Evolutionary conservation across 306 rosid species (phyloP).

Genomic region (Acacia melanoxylon): DNA sequence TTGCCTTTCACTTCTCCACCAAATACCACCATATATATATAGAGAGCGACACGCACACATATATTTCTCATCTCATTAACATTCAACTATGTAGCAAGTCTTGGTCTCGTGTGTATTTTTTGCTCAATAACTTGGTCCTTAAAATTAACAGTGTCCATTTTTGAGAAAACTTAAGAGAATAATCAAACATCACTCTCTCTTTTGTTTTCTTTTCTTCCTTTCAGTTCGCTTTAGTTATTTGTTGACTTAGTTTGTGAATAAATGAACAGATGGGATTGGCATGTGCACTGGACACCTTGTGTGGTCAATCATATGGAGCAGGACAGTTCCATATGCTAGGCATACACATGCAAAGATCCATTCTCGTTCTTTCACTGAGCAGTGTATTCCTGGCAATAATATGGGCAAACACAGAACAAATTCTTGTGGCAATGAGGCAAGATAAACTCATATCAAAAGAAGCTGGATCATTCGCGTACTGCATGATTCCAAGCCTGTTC

Average conservation of each 20-base stretch:
- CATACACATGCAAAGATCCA: constrained; percentile 56
- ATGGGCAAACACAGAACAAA: constrained; percentile 46
- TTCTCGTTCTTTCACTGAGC: constrained; percentile 41
- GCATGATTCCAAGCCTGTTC: constrained; percentile 52
- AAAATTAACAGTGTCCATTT: background rate
- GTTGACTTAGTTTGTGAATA: background rate
- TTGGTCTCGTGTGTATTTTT: background rate
- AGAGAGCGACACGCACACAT: too few relatives aligned
- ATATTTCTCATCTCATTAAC: too few relatives aligned
- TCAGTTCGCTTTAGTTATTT: background rate
- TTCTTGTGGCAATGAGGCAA: constrained; percentile 51
- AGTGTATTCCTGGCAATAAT: constrained; percentile 47
- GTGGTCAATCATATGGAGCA: constrained; percentile 73
- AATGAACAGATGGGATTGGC: constrained; percentile 52
- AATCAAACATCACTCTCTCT: background rate
- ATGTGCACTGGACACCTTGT: constrained; percentile 60
- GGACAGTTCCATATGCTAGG: constrained; percentile 55
- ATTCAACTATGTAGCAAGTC: too few relatives aligned
- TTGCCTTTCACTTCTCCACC: too few relatives aligned
- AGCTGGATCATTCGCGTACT: constrained; percentile 53
- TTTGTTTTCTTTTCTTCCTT: background rate
- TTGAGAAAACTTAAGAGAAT: background rate
- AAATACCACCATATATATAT: too few relatives aligned
- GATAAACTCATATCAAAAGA: constrained; percentile 42
- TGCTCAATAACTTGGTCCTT: background rate